Evolutionary conservation across 2,329 filamentous ascomycete species (phyloP).

Genomic region (Xylariales sp.): DNA sequence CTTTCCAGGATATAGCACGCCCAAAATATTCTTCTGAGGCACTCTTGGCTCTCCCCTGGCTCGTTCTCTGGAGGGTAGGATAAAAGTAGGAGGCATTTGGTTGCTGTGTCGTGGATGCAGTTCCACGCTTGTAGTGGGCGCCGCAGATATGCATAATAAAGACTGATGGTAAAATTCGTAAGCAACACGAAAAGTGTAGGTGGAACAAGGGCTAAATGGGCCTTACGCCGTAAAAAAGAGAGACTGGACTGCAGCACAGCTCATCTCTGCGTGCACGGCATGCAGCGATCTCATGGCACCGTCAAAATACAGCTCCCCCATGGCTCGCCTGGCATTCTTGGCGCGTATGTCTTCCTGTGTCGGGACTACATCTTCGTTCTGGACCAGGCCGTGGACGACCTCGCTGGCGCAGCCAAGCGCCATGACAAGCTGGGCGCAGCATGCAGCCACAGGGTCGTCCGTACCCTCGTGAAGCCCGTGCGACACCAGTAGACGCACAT

Average conservation of each 20-base stretch:
- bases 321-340: conserved; percentile 3
- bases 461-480: conserved; percentile 29
- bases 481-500: conserved; percentile 25
- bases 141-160: conserved; percentile 47
- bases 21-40: conserved; percentile 48
- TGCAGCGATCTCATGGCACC: conserved; percentile 40
- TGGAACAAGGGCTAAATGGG: no score
- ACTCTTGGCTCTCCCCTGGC: conserved; percentile 37
- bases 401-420: conserved; percentile 43
- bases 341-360: conserved; percentile 7
- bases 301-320: conserved; percentile 30
- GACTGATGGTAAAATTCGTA: conserved; percentile 14
- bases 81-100: conserved; percentile 44
- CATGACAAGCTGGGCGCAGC: conserved; percentile 41
- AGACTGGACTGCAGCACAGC: conserved; percentile 41
- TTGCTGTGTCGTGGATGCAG: conserved; percentile 42
- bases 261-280: conserved; percentile 40
- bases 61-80: conserved; percentile 34
- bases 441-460: conserved; percentile 28
- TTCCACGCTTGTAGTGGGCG: conserved; percentile 49
- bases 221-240: conserved; percentile 47
- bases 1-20: conserved; percentile 51
- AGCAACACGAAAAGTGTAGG: not conserved
- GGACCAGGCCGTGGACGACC: conserved; percentile 26
- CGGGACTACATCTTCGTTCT: conserved; percentile 3